Conservation (phyloP, 164 flowering plant species). For the Vitis labrusca region DNA sequence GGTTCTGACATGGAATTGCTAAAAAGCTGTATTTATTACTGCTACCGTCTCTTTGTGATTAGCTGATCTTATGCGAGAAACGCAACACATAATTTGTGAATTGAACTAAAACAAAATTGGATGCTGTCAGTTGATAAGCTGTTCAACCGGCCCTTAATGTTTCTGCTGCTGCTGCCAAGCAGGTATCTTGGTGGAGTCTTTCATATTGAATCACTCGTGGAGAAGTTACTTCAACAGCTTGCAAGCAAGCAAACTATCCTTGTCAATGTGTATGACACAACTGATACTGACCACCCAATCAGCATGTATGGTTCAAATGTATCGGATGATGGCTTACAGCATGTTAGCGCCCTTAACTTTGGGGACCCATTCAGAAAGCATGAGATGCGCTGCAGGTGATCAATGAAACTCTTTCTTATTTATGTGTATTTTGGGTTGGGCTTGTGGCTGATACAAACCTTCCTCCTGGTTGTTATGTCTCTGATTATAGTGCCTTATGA, state of each 20-base stretch:
- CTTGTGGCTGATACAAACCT: not conserved
- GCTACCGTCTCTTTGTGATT: too few relatives aligned
- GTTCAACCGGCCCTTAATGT: not conserved
- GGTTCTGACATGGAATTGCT: too few relatives aligned
- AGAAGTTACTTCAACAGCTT: conserved; percentile 90
- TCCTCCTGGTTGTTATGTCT: too few relatives aligned
- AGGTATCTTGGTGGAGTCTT: conserved; percentile 95
- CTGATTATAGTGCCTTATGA: too few relatives aligned
- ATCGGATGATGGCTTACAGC: conserved; percentile 42
- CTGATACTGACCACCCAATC: conserved; percentile 66
- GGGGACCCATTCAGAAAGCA: conserved; percentile 94
- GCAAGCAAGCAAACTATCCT: conserved; percentile 90
- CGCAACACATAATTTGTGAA: too few relatives aligned
- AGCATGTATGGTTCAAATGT: conserved; percentile 82
- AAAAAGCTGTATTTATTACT: too few relatives aligned
- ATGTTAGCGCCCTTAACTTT: conserved; percentile 68
- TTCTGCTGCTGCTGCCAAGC: conserved; percentile 13
- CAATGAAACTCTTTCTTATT: conserved; percentile 1
- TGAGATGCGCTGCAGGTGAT: conserved; percentile 96
- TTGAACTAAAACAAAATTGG: too few relatives aligned
- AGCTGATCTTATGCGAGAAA: too few relatives aligned
- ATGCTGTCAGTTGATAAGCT: too few relatives aligned
- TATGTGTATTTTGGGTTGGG: not conserved
- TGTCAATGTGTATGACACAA: conserved; percentile 89
- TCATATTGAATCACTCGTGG: conserved; percentile 88